These are phyloP conservation scores for Sugiyamaella chiloensis DNA, from an alignment of 805 yeast genomes.

Conservation along the genomic window DNA sequence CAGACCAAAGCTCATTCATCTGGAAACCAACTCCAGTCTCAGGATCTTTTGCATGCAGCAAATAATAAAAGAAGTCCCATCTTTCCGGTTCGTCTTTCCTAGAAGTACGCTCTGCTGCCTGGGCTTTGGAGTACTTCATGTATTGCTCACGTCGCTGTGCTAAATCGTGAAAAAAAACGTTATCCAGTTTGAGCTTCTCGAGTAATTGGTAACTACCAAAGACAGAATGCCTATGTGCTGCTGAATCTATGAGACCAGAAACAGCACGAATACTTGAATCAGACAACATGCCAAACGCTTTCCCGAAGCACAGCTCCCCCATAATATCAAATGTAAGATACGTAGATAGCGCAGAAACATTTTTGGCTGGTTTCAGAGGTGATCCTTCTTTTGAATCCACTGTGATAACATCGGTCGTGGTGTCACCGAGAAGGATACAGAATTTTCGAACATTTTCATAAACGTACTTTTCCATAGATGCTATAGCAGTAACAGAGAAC, in stretches of 20 bases:
- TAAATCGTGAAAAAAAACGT: slow-evolving; percentile 17
- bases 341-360: slow-evolving; percentile 16
- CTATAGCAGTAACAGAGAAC: slow-evolving; percentile 17
- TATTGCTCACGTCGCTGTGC: slow-evolving; percentile 17
- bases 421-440: slow-evolving; percentile 17
- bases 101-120: slow-evolving; percentile 20
- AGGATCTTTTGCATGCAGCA: slow-evolving; percentile 20
- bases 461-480: slow-evolving; percentile 18
- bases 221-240: slow-evolving; percentile 20
- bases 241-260: slow-evolving; percentile 17
- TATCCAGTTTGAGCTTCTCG: slow-evolving; percentile 18
- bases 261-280: slow-evolving; percentile 17
- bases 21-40: slow-evolving; percentile 20
- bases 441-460: slow-evolving; percentile 16
- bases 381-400: slow-evolving; percentile 6
- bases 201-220: slow-evolving; percentile 15
- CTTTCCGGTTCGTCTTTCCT: slow-evolving; percentile 16
- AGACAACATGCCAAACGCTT: slow-evolving; percentile 19
- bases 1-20: slow-evolving; percentile 21
- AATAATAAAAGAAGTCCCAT: slow-evolving; percentile 19
- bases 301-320: slow-evolving; percentile 22
- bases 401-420: slow-evolving; percentile 12
- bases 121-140: slow-evolving; percentile 20
- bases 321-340: slow-evolving; percentile 21
- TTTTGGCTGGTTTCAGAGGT: slow-evolving; percentile 16